Evolutionary conservation across 805 yeast genomes (phyloP), one percentile per base, ranked within the genome.

Genomic region (Yarrowia sp.): DNA sequence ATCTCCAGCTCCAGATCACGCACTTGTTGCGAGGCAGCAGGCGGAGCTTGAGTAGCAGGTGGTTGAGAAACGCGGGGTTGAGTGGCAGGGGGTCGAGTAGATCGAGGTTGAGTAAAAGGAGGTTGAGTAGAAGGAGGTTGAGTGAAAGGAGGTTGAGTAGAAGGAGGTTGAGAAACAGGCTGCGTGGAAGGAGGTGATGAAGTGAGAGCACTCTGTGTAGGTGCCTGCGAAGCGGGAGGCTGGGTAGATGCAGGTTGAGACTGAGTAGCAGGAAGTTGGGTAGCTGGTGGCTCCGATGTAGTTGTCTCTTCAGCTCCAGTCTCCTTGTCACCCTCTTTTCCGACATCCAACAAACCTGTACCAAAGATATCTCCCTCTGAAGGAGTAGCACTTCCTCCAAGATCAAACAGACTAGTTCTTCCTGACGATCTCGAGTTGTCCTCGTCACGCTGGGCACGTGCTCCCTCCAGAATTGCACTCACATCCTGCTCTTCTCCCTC

Each of bases 381-480:
- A 12, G 46, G 46, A 19, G 24, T 43, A 36, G 9, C 60, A 6
- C 40, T 8, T 3, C 17, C 58, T 24, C 60, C 60, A 7, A 55
- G 19, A 58, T 58, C 64, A 58, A 58, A 58, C 33, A 58, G 15
- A 43, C 64, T 58, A 3, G 7, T 5, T 12, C 64, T n/a, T 12
- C 50, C 64, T 2, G 49, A 40, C 4, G 39, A 33, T 34, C 64
- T n/a, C 13, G 64, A 58, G n/a, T 42, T 58, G 39, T 58, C 64
- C 49, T 58, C 38, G 8, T 58, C 50, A 1, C 64, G 39, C 20
- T 58, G 64, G 8, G 64, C 64, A 3, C 64, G 49, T 7, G 64
- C 64, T 12, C 64, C 64, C 17, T 58, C 64, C n/a, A 58, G 14
- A 5, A 58, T 40, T n/a, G 43, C 64, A 6, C 33, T 33, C 17